Conservation (phyloP, 148 eudicot genomes). For the Persicaria maculosa region DNA sequence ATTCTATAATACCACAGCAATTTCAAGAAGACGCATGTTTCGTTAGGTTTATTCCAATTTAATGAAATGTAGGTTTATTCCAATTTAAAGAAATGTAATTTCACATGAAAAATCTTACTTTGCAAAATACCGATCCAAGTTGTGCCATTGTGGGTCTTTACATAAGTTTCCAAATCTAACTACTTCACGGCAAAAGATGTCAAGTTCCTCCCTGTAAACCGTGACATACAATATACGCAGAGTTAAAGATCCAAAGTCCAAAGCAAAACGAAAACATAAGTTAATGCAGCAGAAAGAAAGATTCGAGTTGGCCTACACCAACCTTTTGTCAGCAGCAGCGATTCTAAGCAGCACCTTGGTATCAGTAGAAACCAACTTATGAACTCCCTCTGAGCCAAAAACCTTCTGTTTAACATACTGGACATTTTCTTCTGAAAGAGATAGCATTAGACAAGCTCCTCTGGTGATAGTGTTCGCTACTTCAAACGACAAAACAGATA, state of each 20-base stretch:
- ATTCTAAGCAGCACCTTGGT: constrained; percentile 60
- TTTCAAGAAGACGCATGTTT: not conserved
- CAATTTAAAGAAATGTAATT: not conserved
- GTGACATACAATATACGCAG: not conserved
- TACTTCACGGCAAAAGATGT: constrained; percentile 75
- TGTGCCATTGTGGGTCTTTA: constrained; percentile 97
- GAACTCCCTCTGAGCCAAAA: constrained; percentile 68
- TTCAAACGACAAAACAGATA: constrained; percentile 83
- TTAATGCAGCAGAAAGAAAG: not conserved
- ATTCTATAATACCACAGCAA: constrained; percentile 30
- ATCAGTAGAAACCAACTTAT: constrained; percentile 63
- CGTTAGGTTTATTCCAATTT: not conserved
- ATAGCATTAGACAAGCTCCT: constrained; percentile 70
- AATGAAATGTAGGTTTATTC: not conserved
- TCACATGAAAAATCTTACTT: constrained; percentile 34
- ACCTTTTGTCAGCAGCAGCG: constrained; percentile 92
- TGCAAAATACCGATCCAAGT: constrained; percentile 63
- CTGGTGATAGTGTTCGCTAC: constrained; percentile 91
- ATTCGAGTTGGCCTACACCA: not conserved
- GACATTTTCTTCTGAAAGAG: constrained; percentile 67
- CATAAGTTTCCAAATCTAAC: constrained; percentile 88
- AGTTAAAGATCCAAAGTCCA: too few relatives aligned
- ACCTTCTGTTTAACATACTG: constrained; percentile 48
- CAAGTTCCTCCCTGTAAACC: constrained; percentile 13
- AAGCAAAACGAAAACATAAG: not conserved